phyloP scores from a whole-genome alignment of 176 grass and related monocot genomes.

The Triticum timopheevii region DNA sequence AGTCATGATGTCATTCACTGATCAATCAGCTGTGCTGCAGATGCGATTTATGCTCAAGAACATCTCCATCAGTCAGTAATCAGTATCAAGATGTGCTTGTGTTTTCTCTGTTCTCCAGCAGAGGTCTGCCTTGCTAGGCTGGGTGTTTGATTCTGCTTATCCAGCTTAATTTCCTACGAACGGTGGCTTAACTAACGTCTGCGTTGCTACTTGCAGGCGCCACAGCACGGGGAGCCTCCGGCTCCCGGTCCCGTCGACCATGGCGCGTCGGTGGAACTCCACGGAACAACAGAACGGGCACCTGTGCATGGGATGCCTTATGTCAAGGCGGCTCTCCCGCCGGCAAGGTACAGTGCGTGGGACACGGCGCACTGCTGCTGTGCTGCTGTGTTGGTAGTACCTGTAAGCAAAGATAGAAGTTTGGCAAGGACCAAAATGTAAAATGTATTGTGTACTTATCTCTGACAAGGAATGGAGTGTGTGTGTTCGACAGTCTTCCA shows the following conservation, averaged over 20 bases:
- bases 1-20: background rate
- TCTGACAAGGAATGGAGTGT: no score
- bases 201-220: slow-evolving; percentile 24
- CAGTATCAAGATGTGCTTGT: background rate
- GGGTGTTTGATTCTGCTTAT: background rate
- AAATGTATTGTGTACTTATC: no score
- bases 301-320: no score
- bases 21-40: background rate
- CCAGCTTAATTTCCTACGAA: background rate
- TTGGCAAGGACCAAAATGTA: no score
- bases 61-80: background rate
- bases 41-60: background rate
- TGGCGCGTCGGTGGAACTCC: no score
- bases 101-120: background rate
- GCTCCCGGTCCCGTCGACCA: background rate
- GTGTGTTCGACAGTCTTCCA: no score
- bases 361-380: no score
- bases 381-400: no score
- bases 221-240: slow-evolving; percentile 46
- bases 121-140: background rate
- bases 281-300: no score
- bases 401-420: no score
- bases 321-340: no score
- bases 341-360: no score
- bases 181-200: background rate